Base-by-base conservation (phyloP, 495 filamentous ascomycete genomes). In the Neurospora intermedia region DNA sequence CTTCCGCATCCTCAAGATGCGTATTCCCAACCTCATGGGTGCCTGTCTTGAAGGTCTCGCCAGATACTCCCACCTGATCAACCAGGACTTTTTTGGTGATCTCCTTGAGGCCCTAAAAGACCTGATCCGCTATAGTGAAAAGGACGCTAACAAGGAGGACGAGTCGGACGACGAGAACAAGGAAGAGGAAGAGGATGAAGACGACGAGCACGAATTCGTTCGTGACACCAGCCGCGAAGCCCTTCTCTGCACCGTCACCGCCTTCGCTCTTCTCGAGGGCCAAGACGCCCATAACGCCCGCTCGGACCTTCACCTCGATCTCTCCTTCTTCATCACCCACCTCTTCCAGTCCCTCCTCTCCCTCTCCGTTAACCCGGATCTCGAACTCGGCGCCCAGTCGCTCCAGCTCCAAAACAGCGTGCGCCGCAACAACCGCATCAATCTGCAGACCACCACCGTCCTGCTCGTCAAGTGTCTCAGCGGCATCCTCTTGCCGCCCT, bases 1-100 rank as follows among this genome's bases (percentile, higher is more conserved):
- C 83, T 98, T 99, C 83, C 90, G 94, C 13, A 96, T 98, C 69
- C 83, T 99, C 27, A 98, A 98, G 83, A 85, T 89, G 69, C 89
- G 93, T 40, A 88, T 89, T 10, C 88, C 88, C 20, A 86, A 89
- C 71, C 88, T 99, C 13, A 98, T 98, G 93, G 96, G 95, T 8
- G 93, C 94, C 42, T 94, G 97, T 0, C 77, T 84, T 42, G 94
- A 99, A 81, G 96, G 96, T 69, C 84, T 99, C 39, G 94, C 94
- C 69, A 86, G 85, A 80, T 98, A 97, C 81, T 90, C 94, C 20
- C 96, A 97, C 79, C 85, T 99, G 20, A 98, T 99, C 85, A 99
- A 99, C 83, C 92, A 98, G 78, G 91, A 98, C 78, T 97, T 98
- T 85, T 99, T 99, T 80, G 96, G 96, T 27, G 96, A 98, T 80